Evolutionary conservation across 108 stramenopile genomes (phyloP), one percentile per base, ranked within the genome.

Genomic region (Epithemia pelagica): DNA sequence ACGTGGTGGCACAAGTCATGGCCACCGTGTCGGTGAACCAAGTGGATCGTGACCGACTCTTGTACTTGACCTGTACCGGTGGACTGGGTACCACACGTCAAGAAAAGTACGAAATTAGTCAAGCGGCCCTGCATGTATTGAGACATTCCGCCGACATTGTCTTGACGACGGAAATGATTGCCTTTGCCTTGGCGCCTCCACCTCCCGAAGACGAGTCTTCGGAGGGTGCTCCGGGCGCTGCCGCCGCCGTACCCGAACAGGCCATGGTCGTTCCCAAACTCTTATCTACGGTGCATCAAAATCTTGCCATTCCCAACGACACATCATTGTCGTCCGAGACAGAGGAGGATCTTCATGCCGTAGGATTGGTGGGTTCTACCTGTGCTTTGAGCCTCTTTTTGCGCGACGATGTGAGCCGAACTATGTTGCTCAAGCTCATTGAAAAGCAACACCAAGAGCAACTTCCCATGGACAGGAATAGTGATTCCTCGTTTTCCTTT

Each of bases 111-210:
- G 80, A 72, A 53, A 67, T 70, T 46, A 70, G 79, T 22, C 82
- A 86, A 65, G 72, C 81, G 24, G 73, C 74, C 23, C 60, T 86
- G 26, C 77, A 86, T 30, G 75, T 81, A 22, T 46, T 90, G 30
- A 78, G 86, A 59, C 68, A 74, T 23, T 72, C 78, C 24, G 31
- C 85, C 29, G 32, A 70, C 2, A 15, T 5, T 15, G 76, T 79
- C 62, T 70, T 67, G 8, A 76, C 84, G 5, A 71, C 79, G 60
- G 78, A 85, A 51, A 77, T 87, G 61, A 73, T 90, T 1, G 58
- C 85, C 22, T 80, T 85, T 69, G 83, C 86, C 22, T 67, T 90
- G 69, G 89, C 89, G 32, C 89, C 89, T 33, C 88, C 85, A 18
- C 84, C 82, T 2, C 51, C 58, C 2, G 32, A 5, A 32, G 62